A percentile compares a stretch with the other conserved stretches of the same genome.
Conservation (phyloP, 305 asterid genomes). For the Fraxinus xanthoxyloides region DNA sequence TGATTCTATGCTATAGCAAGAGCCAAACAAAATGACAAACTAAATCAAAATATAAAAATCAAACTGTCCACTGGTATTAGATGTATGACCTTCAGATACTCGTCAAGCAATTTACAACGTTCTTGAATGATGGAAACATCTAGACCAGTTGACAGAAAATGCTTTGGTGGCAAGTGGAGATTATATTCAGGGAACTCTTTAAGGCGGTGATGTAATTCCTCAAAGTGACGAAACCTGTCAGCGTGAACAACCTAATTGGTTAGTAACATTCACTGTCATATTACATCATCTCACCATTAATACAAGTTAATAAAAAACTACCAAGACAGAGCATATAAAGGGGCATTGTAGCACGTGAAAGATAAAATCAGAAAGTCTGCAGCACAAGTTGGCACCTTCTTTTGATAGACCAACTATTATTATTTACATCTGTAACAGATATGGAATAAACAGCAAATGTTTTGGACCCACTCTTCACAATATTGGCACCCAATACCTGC, state of each 20-base stretch:
- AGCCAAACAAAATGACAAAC: conserved; percentile 3
- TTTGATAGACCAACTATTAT: conserved; percentile 92
- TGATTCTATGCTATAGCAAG: conserved; percentile 1
- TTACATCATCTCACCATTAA: not conserved
- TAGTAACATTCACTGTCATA: not conserved
- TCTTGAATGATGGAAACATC: conserved; percentile 77
- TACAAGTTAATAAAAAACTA: conserved; percentile 11
- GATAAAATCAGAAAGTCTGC: conserved; percentile 9
- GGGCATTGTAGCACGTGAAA: conserved; percentile 11
- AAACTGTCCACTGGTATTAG: conserved; percentile 18
- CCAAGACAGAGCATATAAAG: not conserved
- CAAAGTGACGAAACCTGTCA: conserved; percentile 88
- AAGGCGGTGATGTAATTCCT: conserved; percentile 95
- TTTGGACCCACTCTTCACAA: conserved; percentile 92
- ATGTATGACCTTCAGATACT: conserved; percentile 75
- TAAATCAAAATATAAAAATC: conserved; percentile 2
- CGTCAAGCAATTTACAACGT: conserved; percentile 89
- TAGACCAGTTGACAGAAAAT: conserved; percentile 87
- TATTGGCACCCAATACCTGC: conserved; percentile 88
- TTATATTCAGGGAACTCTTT: conserved; percentile 84
- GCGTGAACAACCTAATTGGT: conserved; percentile 25
- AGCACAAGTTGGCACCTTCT: conserved; percentile 62
- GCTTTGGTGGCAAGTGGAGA: conserved; percentile 98
- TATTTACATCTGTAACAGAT: conserved; percentile 77
- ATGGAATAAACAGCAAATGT: conserved; percentile 84